phyloP scores from a whole-genome alignment of 75 land plant species.

The Selaginella tamariscina region DNA sequence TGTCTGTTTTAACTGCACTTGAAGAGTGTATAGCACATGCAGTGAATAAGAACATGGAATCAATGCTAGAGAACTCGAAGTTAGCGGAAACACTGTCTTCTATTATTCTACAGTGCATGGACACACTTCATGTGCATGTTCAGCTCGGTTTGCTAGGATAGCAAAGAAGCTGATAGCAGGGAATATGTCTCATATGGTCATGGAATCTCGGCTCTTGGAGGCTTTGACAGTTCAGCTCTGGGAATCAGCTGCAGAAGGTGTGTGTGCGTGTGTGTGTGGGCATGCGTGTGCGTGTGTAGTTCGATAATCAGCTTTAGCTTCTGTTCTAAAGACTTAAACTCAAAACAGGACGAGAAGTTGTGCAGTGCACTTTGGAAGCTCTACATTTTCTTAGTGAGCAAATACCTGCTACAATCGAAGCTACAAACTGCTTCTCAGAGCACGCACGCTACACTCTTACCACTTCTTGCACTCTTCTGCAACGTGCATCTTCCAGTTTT shows the following conservation, averaged over 20 bases:
- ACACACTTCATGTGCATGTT: slow-evolving; percentile 19
- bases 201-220: slow-evolving; percentile 29
- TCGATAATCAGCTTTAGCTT: too few species aligned
- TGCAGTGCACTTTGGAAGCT: slow-evolving; percentile 27
- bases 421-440: slow-evolving; percentile 31
- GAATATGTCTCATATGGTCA: slow-evolving; percentile 12
- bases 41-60: slow-evolving; percentile 22
- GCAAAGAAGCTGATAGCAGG: slow-evolving; percentile 20
- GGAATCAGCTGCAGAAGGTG: slow-evolving; percentile 26
- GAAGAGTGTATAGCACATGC: slow-evolving; percentile 34
- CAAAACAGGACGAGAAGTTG: slow-evolving; percentile 28
- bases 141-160: slow-evolving; percentile 20
- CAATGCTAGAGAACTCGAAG: too few species aligned
- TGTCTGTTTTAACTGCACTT: slow-evolving; percentile 19
- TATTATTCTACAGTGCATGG: slow-evolving; percentile 17
- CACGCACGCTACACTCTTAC: slow-evolving; percentile 25
- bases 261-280: too few species aligned
- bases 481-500: slow-evolving; percentile 23
- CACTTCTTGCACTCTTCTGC: slow-evolving; percentile 35
- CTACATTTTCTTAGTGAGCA: slow-evolving; percentile 26
- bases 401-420: slow-evolving; percentile 30
- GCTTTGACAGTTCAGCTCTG: slow-evolving; percentile 28
- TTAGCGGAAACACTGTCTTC: slow-evolving; percentile 23
- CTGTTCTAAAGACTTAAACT: slow-evolving; percentile 11
- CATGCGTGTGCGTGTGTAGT: too few species aligned